These are phyloP conservation scores for Aquilaria yunnanensis DNA, from an alignment of 345 rosid genomes.

Conservation along the genomic window DNA sequence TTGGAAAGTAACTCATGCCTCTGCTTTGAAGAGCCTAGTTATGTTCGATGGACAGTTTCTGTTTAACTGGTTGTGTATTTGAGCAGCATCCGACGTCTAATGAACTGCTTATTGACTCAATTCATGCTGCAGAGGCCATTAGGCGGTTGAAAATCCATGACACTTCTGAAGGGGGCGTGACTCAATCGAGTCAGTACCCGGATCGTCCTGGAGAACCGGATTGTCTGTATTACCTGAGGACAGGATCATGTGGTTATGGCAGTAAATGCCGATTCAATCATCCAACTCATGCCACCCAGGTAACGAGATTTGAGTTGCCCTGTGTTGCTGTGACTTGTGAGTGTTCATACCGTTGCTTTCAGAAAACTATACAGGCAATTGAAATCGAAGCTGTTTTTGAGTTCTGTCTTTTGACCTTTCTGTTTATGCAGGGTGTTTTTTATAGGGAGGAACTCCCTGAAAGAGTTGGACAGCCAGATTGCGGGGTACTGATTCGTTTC, in stretches of 20 bases:
- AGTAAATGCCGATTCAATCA: constrained; percentile 65
- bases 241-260: constrained; percentile 73
- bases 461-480: constrained; percentile 68
- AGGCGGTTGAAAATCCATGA: constrained; percentile 52
- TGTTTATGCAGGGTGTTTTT: constrained; percentile 28
- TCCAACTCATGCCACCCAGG: constrained; percentile 53
- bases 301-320: constrained; percentile 10
- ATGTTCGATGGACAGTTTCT: constrained; percentile 5
- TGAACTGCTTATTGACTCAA: too few species aligned
- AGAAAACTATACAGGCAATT: too few species aligned
- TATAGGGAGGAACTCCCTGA: constrained; percentile 62
- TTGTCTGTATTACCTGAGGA: constrained; percentile 57
- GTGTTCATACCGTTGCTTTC: too few species aligned
- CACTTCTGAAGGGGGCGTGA: constrained; percentile 31
- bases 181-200: constrained; percentile 46
- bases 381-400: neutral
- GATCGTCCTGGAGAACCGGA: constrained; percentile 77
- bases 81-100: too few species aligned
- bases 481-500: constrained; percentile 42
- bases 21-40: constrained; percentile 15
- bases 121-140: constrained; percentile 33
- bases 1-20: constrained; percentile 10
- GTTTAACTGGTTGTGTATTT: constrained; percentile 1
- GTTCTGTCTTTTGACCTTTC: constrained; percentile 11
- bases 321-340: neutral